Conservation (phyloP, 1,284 basidiomycete genomes). For the Rhodotorula sp. region DNA sequence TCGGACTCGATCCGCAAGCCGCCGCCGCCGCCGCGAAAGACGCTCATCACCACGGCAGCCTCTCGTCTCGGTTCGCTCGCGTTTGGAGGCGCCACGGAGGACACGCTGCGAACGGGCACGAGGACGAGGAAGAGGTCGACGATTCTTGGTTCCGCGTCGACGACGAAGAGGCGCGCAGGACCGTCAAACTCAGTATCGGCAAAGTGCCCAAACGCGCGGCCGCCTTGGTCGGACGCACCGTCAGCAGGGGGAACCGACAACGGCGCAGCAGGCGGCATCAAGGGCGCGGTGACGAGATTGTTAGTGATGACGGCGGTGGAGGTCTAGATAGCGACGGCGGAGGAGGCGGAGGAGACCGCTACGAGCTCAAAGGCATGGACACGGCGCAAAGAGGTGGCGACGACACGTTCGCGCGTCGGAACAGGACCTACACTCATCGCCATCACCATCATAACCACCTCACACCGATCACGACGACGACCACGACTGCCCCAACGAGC, state of each 20-base stretch:
- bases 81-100: not conserved
- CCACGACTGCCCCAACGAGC: not conserved
- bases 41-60: not conserved
- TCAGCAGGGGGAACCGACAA: not conserved
- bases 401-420: not conserved
- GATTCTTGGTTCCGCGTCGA: slow-evolving; percentile 13
- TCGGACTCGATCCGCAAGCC: not conserved
- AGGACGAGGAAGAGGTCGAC: slow-evolving; percentile 16
- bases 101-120: too few species aligned
- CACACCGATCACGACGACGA: not conserved
- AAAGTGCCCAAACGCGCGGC: not conserved
- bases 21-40: not conserved
- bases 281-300: not conserved
- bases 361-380: not conserved
- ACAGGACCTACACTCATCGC: too few species aligned
- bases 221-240: not conserved
- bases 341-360: not conserved
- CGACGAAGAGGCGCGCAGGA: not conserved
- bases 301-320: not conserved
- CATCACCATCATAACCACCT: too few species aligned
- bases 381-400: not conserved
- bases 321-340: not conserved
- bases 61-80: not conserved
- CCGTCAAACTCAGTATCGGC: slow-evolving; percentile 8
- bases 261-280: not conserved